Evolutionary conservation across 768 basidiomycete genomes (phyloP), one percentile per base, ranked within the genome.

Genomic region (Epithele typhae): DNA sequence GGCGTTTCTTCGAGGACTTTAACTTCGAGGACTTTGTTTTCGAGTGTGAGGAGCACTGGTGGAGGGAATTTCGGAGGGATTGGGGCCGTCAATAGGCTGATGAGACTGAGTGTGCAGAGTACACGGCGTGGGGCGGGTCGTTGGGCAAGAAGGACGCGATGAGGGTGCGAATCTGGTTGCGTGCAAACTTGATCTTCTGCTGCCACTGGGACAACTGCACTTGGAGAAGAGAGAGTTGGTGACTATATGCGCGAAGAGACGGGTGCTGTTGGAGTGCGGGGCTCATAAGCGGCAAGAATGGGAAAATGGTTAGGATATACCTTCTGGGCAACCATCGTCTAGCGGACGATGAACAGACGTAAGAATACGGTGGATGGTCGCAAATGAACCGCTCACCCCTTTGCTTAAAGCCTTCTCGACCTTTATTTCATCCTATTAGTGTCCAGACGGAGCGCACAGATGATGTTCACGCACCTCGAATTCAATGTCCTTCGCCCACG

Each of bases 391-490:
- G 73, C 84, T 64, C 48, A 88, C 84, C 46, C 82, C 86, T 66
- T 83, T 84, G 14, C 77, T 78, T 14, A 86, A 68, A 10, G 84
- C 81, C 46, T 73, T 78, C 57, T 87, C 84, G 3, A 77, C 70
- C 77, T 78, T 25, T n/a, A 36, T 7, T 17, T 6, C n/a, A 36
- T 14, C 35, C 35, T 32, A 9, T 9, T 32, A 36, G 12, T 36
- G 18, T 9, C 6, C 35, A 17, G 18, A 8, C 9, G 7, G 35
- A 30, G 27, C 27, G 17, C 25, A n/a, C 24, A 8, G 9, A n/a
- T 3, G 12, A 46, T 2, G 22, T 10, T 48, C 22, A 35, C 68
- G 48, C 18, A 84, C 82, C 59, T 87, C 85, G 0, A 43, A 59
- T 52, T 77, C 78, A 7, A 82, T 64, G 23, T 71, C 77, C n/a